A percentile compares a stretch with the other conserved stretches of the same genome.
These are phyloP conservation scores for Celoporthe dispersa DNA, from an alignment of 2,329 filamentous ascomycete species.

Conservation along the genomic window DNA sequence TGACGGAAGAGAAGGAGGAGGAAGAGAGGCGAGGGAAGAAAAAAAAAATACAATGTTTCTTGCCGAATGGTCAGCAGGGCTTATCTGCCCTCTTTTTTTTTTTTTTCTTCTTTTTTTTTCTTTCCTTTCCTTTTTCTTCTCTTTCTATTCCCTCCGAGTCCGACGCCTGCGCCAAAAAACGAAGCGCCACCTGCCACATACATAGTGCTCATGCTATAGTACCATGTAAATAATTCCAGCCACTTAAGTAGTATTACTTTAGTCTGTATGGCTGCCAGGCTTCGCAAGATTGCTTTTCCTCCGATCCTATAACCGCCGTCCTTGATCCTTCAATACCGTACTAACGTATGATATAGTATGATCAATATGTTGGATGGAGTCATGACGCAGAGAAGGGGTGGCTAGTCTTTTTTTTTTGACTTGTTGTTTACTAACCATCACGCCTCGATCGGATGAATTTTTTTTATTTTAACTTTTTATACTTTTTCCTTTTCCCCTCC, in stretches of 20 bases:
- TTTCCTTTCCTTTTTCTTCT: not conserved
- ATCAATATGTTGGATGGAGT: too few species aligned
- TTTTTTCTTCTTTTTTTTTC: not conserved
- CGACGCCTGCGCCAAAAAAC: not conserved
- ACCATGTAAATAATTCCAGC: not conserved
- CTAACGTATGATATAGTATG: too few species aligned
- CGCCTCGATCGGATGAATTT: not conserved
- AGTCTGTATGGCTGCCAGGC: not conserved
- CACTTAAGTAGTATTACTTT: not conserved
- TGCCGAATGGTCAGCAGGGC: not conserved
- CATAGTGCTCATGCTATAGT: not conserved
- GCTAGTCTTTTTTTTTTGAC: not conserved
- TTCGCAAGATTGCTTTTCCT: too few species aligned
- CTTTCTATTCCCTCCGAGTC: not conserved
- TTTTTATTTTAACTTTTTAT: too few species aligned
- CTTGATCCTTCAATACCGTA: not conserved
- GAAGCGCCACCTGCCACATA: not conserved
- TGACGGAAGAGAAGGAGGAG: not conserved
- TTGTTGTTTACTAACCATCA: not conserved
- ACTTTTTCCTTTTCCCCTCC: not conserved
- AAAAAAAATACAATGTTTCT: too few species aligned
- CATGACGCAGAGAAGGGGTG: too few species aligned
- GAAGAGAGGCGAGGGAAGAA: not conserved
- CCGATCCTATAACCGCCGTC: too few species aligned
- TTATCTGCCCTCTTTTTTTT: not conserved